Evolutionary conservation across 345 rosid species (phyloP), one percentile per base, ranked within the genome.

Genomic region (Turritis glabra): DNA sequence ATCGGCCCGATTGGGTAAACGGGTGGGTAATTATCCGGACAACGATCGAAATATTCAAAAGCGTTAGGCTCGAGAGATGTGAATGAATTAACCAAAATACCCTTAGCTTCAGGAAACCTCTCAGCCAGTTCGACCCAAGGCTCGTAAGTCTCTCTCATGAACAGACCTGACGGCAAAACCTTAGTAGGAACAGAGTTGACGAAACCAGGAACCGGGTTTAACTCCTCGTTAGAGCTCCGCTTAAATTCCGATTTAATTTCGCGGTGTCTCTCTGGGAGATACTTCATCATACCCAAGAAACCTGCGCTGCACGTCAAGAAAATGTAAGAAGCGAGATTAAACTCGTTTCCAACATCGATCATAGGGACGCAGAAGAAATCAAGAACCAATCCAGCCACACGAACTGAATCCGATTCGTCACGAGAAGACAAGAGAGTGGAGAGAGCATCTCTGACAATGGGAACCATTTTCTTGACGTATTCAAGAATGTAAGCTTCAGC

Each of bases 281-380:
- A 79, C 1, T 76, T 41, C 82, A 83, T 63, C 55, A 88, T n/a
- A 51, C 71, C 73, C 40, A 85, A 67, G 37, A 80, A 85, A 4
- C 73, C 74, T 6, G 85, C 80, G 47, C 61, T 73, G 48, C 69
- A 12, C 19, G 92, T 76, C 11, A 81, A 43, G 80, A 72, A 86
- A 11, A 88, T 53, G 72, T 84, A 83, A 23, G 84, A 85, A 69
- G 88, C 83, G 33, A 84, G 79, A 35, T 38, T 22, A 30, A 84
- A 70, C 30, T 83, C 82, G 23, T 62, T 51, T 0, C 77, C 86
- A 0, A 77, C 75, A 52, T 82, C 87, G 21, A 88, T 75, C 79
- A 83, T 57, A 47, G 82, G 56, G 2, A 72, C 37, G 27, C 85
- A 81, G 60, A 84, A 83, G 33, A 84, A 37, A 51, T 88, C 87